These are phyloP conservation scores for Sequoiadendron giganteum DNA, from an alignment of 75 land plant species.

Conservation along the genomic window DNA sequence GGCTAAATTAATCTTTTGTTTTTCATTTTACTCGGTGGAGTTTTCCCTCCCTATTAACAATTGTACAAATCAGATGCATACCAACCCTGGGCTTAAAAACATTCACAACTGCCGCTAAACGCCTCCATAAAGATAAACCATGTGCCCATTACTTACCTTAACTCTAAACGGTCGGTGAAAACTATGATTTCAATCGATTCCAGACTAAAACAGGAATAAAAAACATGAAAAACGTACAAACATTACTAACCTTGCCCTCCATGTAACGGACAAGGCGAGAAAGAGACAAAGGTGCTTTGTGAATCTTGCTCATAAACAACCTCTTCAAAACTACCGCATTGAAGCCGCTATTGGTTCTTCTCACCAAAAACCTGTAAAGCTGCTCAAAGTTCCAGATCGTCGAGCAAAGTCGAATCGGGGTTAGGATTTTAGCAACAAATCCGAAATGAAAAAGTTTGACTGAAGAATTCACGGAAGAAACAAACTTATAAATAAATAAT, in stretches of 20 bases:
- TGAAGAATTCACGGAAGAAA: background rate
- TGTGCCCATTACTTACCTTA: background rate
- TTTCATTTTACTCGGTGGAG: background rate
- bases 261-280: constrained; percentile 43
- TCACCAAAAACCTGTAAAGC: constrained; percentile 72
- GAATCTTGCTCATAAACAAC: constrained; percentile 75
- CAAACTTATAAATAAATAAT: background rate
- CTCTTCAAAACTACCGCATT: constrained; percentile 72
- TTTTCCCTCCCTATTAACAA: no score
- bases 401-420: background rate
- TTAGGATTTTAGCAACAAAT: background rate
- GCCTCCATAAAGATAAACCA: background rate
- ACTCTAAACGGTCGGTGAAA: background rate
- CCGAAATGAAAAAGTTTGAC: background rate
- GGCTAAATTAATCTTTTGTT: background rate
- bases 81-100: background rate
- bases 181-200: background rate
- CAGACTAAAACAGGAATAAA: background rate
- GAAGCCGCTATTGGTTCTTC: constrained; percentile 70
- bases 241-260: constrained; percentile 51
- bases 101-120: background rate
- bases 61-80: background rate
- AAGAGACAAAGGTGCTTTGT: constrained; percentile 69
- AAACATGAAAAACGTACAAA: background rate
- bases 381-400: constrained; percentile 11